Evolutionary conservation across 306 rosid genomes (phyloP).

Genomic region (Morella rubra): DNA sequence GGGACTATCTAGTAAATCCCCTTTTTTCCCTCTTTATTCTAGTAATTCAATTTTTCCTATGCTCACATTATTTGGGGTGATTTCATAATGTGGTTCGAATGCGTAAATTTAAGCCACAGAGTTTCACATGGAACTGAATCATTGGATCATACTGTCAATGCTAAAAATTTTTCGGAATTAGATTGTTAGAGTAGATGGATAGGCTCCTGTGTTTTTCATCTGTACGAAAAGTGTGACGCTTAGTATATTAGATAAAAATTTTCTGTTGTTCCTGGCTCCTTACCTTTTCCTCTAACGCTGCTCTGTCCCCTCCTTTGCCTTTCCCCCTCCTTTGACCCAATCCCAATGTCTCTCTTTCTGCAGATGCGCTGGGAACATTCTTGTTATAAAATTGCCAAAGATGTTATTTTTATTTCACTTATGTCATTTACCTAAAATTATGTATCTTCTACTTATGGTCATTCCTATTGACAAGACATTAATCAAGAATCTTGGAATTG

Average conservation of each 20-base stretch:
- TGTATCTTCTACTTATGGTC: conserved; percentile 13
- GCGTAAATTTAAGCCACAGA: neutral
- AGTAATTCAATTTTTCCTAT: no score
- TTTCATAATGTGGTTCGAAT: neutral
- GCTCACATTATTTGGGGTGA: no score
- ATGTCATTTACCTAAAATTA: conserved; percentile 14
- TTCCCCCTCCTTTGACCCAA: no score
- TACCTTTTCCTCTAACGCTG: conserved; percentile 8
- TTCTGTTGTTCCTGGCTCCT: conserved; percentile 21
- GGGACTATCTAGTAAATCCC: neutral
- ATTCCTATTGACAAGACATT: conserved; percentile 11
- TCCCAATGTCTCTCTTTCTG: conserved; percentile 42
- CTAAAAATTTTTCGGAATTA: no score
- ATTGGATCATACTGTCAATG: neutral
- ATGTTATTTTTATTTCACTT: neutral
- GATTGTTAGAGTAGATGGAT: conserved; percentile 1
- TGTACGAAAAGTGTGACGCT: conserved; percentile 6
- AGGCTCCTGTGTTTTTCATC: conserved; percentile 10
- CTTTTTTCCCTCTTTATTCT: no score
- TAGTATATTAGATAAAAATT: conserved; percentile 20
- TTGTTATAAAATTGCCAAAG: conserved; percentile 16
- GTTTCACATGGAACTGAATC: neutral
- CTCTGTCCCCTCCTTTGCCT: conserved; percentile 13
- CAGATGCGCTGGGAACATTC: conserved; percentile 20
- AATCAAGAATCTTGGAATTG: conserved; percentile 21